phyloP scores from a whole-genome alignment of 495 filamentous ascomycete species.

The Talaromyces thailandensis region DNA sequence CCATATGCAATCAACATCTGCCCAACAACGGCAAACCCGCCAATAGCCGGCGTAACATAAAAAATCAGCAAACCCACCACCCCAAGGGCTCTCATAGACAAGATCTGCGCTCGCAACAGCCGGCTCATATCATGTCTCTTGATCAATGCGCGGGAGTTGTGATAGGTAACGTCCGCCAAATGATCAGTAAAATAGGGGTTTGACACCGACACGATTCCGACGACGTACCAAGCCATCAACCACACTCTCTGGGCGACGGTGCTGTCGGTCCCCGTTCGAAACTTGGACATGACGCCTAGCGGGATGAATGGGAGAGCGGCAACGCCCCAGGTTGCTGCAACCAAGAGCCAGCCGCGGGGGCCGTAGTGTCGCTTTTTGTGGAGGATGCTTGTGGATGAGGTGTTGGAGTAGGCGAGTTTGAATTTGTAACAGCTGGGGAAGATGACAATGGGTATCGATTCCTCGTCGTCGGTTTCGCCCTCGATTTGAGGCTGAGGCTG shows the following conservation, averaged over 20 bases:
- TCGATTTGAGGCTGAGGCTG: not conserved
- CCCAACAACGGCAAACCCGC: slow-evolving; percentile 20
- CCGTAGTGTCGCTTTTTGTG: not conserved
- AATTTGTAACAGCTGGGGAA: not conserved
- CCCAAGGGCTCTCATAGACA: not conserved
- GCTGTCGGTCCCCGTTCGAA: slow-evolving; percentile 3
- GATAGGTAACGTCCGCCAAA: not conserved
- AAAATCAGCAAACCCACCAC: slow-evolving; percentile 1
- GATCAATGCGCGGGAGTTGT: not conserved
- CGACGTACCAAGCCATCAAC: slow-evolving; percentile 2
- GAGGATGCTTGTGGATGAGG: not conserved
- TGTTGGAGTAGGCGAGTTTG: not conserved
- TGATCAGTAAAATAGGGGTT: not conserved
- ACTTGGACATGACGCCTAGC: slow-evolving; percentile 6
- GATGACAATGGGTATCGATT: not conserved
- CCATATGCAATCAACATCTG: slow-evolving; percentile 11
- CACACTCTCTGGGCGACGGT: slow-evolving; percentile 6
- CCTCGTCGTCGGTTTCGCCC: not conserved
- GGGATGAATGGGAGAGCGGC: slow-evolving; percentile 1
- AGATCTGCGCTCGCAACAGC: not conserved
- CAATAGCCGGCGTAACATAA: slow-evolving; percentile 15
- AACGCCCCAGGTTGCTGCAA: not conserved
- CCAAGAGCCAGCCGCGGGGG: not conserved
- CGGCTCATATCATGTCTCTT: not conserved
- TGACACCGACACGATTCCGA: not conserved